Evolutionary conservation across 2,329 filamentous ascomycete genomes (phyloP), one percentile per base, ranked within the genome.

Genomic region (Fusarium mangiferae): DNA sequence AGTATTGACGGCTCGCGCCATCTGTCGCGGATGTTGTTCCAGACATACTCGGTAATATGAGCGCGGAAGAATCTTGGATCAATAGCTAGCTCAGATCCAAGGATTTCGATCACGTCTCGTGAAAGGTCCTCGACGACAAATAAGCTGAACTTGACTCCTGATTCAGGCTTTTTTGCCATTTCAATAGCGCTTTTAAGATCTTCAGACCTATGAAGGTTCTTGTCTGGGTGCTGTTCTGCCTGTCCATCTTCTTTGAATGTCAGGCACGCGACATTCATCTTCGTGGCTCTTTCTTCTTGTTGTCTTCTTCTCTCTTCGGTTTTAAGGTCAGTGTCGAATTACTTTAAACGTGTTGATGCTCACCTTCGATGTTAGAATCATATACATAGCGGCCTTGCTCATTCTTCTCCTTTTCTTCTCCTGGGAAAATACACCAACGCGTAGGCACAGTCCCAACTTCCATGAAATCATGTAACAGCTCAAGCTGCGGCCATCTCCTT

Each of bases 91-190:
- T 20, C 18, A 8, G 26, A n/a, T 17, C 58, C 58, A 2, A 61
- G 14, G 4, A 5, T 18, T 3, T 61, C 58, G 0, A 61, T 54
- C 5, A 61, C 46, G 6, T 61, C 45, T 10, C 46, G 46, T 3
- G 58, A 61, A 10, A 61, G 15, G 1, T 61, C 58, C 17, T 61
- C 58, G 1, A 54, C 46, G 1, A 61, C 28, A 1, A 61, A 61
- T 3, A 61, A 36, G 9, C 5, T 41, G 5, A 51, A 52, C 2
- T 12, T 33, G 3, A n/a, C 22, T 12, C 14, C 15, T n/a, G 0
- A 0, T 5, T 2, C 46, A 17, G 15, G 22, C 0, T 2, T 10
- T 18, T 5, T 5, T 3, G 28, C 14, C 11, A 2, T n/a, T 2
- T 3, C 0, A 13, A 33, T 6, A 7, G 20, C 22, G 7, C 1